Base-by-base conservation (phyloP, 805 yeast genomes). In the Hanseniaspora lachancei region DNA sequence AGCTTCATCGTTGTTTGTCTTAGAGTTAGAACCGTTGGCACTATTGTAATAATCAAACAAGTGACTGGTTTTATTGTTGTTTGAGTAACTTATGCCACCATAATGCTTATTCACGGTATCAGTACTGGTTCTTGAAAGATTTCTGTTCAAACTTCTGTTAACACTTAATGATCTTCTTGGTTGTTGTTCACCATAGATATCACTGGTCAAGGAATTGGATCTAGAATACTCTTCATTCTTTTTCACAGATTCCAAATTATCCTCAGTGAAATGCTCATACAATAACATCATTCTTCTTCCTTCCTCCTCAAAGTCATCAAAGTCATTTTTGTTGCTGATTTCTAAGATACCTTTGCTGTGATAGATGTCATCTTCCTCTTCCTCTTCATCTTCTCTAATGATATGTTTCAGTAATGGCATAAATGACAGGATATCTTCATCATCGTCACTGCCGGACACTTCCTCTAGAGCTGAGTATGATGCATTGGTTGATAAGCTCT, bases 321-420 rank as follows among this genome's bases (percentile, higher is more conserved):
- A 49, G 27, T 49, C 38, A 3, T 12, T 40, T n/a, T 44, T 18
- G 13, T 23, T 35, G 21, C 29, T 43, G 15, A 39, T 44, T n/a
- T 42, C 36, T 24, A 42, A 10, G 16, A 34, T 29, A n/a, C 34
- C 38, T 21, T 15, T 41, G 39, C 24, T 18, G 10, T 20, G 24
- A 15, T 40, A 39, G 15, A 20, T 23, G 34, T 49, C 47, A 13
- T 49, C 57, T 42, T 54, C 57, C 38, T 54, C 57, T 38, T 54
- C 57, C 35, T 55, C 57, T 44, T 55, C 57, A 29, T 55, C 57
- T 49, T 55, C 57, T 34, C 54, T 55, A 32, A 55, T 55, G 7
- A 55, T 55, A 44, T 49, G 49, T 21, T 48, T 55, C 21, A 44
- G 39, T n/a, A 49, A 55, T 6, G 54, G 49, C 54, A 49, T 49